These are phyloP conservation scores for Solanum piurae DNA, from an alignment of 257 asterid genomes.

Conservation along the genomic window DNA sequence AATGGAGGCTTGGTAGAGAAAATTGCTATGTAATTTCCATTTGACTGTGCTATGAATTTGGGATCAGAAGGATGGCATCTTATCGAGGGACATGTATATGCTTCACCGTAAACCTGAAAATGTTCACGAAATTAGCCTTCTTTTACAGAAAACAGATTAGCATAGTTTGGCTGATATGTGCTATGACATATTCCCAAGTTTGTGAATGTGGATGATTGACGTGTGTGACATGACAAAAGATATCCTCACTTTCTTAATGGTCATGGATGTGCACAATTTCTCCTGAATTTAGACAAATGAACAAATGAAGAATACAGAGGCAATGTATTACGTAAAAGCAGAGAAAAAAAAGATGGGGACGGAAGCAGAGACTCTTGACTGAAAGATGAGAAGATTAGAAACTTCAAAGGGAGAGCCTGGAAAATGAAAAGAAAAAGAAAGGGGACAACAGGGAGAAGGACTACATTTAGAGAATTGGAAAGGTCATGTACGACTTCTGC, in stretches of 20 bases:
- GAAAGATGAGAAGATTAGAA: background rate
- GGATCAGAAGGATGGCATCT: conserved; percentile 76
- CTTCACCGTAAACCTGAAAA: conserved; percentile 73
- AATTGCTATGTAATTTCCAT: conserved; percentile 86
- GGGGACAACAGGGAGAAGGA: background rate
- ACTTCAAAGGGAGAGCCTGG: background rate
- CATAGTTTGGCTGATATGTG: background rate
- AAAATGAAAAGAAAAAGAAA: background rate
- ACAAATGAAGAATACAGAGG: background rate
- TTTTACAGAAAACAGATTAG: background rate
- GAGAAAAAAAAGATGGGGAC: background rate
- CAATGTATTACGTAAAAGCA: background rate
- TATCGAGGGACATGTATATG: conserved; percentile 75
- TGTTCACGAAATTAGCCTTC: background rate
- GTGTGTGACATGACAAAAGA: background rate
- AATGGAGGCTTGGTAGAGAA: conserved; percentile 61
- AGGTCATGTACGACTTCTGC: background rate
- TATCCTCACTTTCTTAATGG: background rate
- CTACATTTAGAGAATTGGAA: background rate
- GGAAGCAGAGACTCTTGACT: background rate
- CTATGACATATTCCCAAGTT: background rate
- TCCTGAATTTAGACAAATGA: background rate
- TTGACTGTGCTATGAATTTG: conserved; percentile 79
- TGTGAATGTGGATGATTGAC: background rate
- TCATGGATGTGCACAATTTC: background rate